phyloP scores from a whole-genome alignment of 352 stramenopile species.

The Pythium aquatile region DNA sequence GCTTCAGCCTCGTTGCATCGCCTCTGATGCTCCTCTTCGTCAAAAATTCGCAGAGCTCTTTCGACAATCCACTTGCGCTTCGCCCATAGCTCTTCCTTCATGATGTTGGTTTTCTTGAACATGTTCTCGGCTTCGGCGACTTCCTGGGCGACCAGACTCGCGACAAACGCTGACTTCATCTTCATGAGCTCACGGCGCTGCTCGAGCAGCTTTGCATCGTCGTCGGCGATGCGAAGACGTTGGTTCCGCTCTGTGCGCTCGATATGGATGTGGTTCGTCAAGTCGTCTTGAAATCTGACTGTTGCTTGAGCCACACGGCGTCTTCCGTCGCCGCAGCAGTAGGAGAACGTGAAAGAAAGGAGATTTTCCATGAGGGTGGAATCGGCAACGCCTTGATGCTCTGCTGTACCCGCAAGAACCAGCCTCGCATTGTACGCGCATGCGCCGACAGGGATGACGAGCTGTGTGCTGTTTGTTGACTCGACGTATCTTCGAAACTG shows the following conservation, averaged over 20 bases:
- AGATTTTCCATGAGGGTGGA: background rate
- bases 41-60: conserved; percentile 27
- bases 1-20: conserved; percentile 14
- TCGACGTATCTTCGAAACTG: background rate
- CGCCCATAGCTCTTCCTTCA: conserved; percentile 46
- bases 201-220: conserved; percentile 27
- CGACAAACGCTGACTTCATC: conserved; percentile 30
- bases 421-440: conserved; percentile 9
- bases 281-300: conserved; percentile 23
- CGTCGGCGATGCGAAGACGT: conserved; percentile 10
- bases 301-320: conserved; percentile 12
- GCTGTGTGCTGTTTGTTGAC: background rate
- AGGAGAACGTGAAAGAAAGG: conserved; percentile 24
- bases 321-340: conserved; percentile 4
- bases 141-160: conserved; percentile 22
- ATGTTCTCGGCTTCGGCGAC: conserved; percentile 34
- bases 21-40: conserved; percentile 30
- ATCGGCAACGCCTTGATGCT: background rate
- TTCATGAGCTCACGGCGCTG: conserved; percentile 36
- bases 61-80: conserved; percentile 34
- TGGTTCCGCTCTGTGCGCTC: conserved; percentile 27
- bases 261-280: conserved; percentile 34
- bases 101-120: conserved; percentile 43
- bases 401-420: conserved; percentile 7
- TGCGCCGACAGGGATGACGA: conserved; percentile 11